Evolutionary conservation across 148 eudicot genomes (phyloP), one percentile per base, ranked within the genome.

Genomic region (Vaccinium corymbosum): DNA sequence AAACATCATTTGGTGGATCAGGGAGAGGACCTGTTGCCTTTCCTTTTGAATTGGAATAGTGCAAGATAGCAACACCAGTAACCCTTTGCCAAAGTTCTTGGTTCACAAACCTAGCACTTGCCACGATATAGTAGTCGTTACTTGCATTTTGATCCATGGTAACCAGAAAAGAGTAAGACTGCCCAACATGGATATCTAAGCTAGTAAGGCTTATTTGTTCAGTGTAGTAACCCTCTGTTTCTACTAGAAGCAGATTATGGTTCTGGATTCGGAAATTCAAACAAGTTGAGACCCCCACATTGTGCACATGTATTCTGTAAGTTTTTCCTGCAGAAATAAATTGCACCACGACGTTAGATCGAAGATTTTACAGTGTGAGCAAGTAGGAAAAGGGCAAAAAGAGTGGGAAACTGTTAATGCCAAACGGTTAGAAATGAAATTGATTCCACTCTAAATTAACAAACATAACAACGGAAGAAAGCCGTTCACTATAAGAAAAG

Each of bases 111-210:
- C 99, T 91, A 76, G 99, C 90, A 87, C 99, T 97, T 27, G 99
- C 98, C 6, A 95, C 99, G 13, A 97, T 89, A 87, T 97, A 97
- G 87, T 97, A 97, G 85, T 97, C 99, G 80, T 89, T 86, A 87
- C 96, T 97, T 66, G 99, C 99, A 85, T 93, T 93, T 81, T 97
- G 99, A 89, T 97, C 98, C 87, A 87, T 97, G 17, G 99, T 95
- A 53, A 97, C 87, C 88, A 97, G 85, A 70, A 97, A 97, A 17
- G 99, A 94, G 86, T 94, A 96, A 42, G 98, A 90, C 83, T 96
- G 98, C 62, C 98, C 98, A 64, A 92, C 98, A 79, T 96, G 99
- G 68, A 97, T 93, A 87, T 97, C 99, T 85, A 97, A 73, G 92
- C 95, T 97, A 74, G 97, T 92, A 86, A 94, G 94, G 82, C 94